These are phyloP conservation scores for Mucor sp. DNA, from an alignment of 371 early-diverging fungal species.

Conservation along the genomic window DNA sequence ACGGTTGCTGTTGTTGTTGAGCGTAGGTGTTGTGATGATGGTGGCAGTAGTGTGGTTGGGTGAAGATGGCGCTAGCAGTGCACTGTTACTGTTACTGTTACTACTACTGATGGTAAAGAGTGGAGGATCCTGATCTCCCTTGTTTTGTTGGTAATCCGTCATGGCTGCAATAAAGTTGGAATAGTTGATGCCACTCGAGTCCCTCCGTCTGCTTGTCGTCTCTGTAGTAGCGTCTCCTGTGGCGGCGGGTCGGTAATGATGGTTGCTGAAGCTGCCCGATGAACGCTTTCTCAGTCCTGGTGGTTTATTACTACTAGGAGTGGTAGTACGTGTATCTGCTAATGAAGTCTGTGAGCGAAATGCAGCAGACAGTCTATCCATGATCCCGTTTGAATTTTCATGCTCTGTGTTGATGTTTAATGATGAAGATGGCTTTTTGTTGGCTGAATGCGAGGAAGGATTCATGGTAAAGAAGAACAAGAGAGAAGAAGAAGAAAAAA, in stretches of 20 bases:
- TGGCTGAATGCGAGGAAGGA: neutral
- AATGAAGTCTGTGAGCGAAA: conserved; percentile 8
- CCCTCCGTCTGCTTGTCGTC: neutral
- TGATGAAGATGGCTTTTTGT: neutral
- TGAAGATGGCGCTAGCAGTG: neutral
- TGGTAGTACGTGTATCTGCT: neutral
- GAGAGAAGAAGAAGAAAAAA: neutral
- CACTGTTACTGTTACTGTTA: neutral
- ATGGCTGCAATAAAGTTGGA: neutral
- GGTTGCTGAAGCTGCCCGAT: conserved; percentile 9
- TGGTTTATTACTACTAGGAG: neutral
- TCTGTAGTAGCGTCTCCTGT: neutral
- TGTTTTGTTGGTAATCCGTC: conserved; percentile 7
- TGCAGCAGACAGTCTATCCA: conserved; percentile 17
- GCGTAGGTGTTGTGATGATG: neutral
- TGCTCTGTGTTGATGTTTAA: neutral
- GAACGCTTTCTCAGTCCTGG: conserved; percentile 11
- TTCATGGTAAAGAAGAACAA: neutral
- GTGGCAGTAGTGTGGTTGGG: neutral
- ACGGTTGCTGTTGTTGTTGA: neutral
- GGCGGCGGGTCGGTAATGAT: neutral
- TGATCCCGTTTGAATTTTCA: neutral
- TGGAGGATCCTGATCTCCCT: neutral
- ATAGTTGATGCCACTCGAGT: conserved; percentile 12
- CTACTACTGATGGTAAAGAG: neutral